These are phyloP conservation scores for Cyberlindnera euphorbiiphila DNA, from an alignment of 805 yeast genomes.

Conservation along the genomic window DNA sequence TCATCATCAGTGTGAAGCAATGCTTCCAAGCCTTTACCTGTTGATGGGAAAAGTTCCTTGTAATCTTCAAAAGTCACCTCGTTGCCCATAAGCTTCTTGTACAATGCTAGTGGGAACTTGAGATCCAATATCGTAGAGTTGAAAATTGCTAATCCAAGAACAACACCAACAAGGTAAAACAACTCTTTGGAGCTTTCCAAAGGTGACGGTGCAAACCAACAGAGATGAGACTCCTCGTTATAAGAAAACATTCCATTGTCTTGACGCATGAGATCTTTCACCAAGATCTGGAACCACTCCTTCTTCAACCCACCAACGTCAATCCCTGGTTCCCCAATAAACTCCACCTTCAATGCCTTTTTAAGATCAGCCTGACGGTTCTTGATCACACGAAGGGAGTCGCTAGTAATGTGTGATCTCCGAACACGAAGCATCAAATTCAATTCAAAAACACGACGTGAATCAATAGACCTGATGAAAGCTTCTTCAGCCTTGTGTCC, in stretches of 20 bases:
- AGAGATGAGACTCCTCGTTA: slow-evolving; percentile 62
- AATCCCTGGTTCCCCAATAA: slow-evolving; percentile 84
- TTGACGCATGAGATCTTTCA: slow-evolving; percentile 66
- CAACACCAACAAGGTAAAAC: slow-evolving; percentile 78
- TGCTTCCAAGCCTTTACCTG: slow-evolving; percentile 48
- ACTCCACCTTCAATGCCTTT: slow-evolving; percentile 74
- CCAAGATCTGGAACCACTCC: slow-evolving; percentile 85
- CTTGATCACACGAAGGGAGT: slow-evolving; percentile 65
- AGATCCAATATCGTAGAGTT: slow-evolving; percentile 85
- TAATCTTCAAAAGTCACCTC: slow-evolving; percentile 62
- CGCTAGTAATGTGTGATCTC: slow-evolving; percentile 62
- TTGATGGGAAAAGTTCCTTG: slow-evolving; percentile 61
- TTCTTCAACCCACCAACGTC: slow-evolving; percentile 94
- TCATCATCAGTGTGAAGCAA: slow-evolving; percentile 42
- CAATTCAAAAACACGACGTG: slow-evolving; percentile 58
- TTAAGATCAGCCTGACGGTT: slow-evolving; percentile 56
- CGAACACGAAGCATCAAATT: slow-evolving; percentile 67
- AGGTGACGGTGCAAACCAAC: slow-evolving; percentile 69
- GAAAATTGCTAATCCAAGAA: slow-evolving; percentile 85
- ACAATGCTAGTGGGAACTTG: slow-evolving; percentile 69
- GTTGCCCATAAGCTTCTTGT: slow-evolving; percentile 63
- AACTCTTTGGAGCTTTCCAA: slow-evolving; percentile 43
- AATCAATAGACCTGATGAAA: slow-evolving; percentile 68
- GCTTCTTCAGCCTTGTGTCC: slow-evolving; percentile 87
- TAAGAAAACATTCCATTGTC: slow-evolving; percentile 61